A percentile compares a stretch with the other conserved stretches of the same genome.
phyloP scores from a whole-genome alignment of 73 alveolate species.

The Paramecium sonneborni region DNA sequence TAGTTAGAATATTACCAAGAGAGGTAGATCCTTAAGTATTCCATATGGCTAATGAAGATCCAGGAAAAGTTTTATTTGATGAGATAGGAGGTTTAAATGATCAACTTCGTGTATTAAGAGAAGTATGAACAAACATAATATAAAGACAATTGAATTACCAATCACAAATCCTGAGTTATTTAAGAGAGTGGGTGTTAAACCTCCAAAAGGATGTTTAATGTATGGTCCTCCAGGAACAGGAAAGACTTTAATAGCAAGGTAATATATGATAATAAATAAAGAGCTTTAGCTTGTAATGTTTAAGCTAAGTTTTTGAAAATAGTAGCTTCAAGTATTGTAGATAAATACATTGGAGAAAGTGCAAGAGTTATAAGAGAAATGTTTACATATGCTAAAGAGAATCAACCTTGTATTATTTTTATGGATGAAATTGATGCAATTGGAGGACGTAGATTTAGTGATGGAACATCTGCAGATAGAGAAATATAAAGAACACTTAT shows the following conservation, averaged over 20 bases:
- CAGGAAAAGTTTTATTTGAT: constrained; percentile 92
- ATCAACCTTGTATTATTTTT: constrained; percentile 96
- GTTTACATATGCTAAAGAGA: constrained; percentile 99
- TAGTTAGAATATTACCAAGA: constrained; percentile 98
- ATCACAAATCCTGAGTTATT: constrained; percentile 98
- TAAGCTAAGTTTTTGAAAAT: constrained; percentile 96
- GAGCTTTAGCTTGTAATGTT: constrained; percentile 99
- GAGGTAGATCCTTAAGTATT: constrained; percentile 99
- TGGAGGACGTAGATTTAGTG: constrained; percentile 96
- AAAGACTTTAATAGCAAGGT: constrained; percentile 96
- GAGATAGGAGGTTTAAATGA: constrained; percentile 98
- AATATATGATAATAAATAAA: background rate
- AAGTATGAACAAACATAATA: constrained; percentile 19
- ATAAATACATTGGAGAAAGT: constrained; percentile 99
- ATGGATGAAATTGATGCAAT: constrained; percentile 99
- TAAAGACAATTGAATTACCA: constrained; percentile 96
- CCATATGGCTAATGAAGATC: constrained; percentile 98
- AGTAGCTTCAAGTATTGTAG: constrained; percentile 98
- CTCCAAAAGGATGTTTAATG: constrained; percentile 99
- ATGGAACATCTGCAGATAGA: constrained; percentile 98
- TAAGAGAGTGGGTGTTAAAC: constrained; percentile 98
- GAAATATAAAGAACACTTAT: constrained; percentile 98
- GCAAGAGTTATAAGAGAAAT: constrained; percentile 99
- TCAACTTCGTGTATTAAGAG: constrained; percentile 97
- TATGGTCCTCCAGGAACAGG: constrained; percentile 99